Base-by-base conservation (phyloP, 2,329 filamentous ascomycete species). In the Ascochyta pisi region DNA sequence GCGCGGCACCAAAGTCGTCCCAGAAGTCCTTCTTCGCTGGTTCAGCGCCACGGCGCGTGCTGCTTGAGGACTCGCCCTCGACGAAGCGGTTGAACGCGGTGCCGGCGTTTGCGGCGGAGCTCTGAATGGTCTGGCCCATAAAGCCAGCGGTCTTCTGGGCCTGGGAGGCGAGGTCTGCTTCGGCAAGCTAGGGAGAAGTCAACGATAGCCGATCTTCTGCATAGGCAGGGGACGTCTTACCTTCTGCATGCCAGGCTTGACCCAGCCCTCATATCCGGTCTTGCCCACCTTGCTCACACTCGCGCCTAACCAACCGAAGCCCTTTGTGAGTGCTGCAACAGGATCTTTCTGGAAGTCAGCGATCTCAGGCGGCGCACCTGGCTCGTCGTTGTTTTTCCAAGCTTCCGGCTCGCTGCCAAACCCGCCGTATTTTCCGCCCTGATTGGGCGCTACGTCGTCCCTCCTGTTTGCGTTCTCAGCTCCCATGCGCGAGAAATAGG, bases 311-410 rank as follows among this genome's bases (percentile, higher is more conserved):
- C 95, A 98, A 8, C 94, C 94, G 69, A 98, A 96, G 0, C 94
- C 91, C 77, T 96, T 97, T 26, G 88, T 92, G 66, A 99, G 77
- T 15, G 94, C 92, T 1, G 86, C 93, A 60, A 98, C 82, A 0
- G 95, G 93, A 73, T 99, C 95, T 72, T 88, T 90, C 76, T 96
- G 92, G 71, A 98, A 86, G 50, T 98, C 94, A 50, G 95, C 89
- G n/a, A 95, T 79, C 12, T 86, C 86, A 0, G 90, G 90, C 24
- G 90, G 78, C 10, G 75, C 76, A 12, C 78, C 78, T 15, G 46
- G 75, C 38, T 74, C 75, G 31, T 76, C 75, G 51, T 69, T 71
- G 50, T 69, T 73, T 67, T 63, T 81, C 76, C 47, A 75, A 16
- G 85, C 81, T 50, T 81, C 82, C 24, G 89, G 85, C 45, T 88